Base-by-base conservation (phyloP, 106 monocot species). In the Ottelia alismoides region DNA sequence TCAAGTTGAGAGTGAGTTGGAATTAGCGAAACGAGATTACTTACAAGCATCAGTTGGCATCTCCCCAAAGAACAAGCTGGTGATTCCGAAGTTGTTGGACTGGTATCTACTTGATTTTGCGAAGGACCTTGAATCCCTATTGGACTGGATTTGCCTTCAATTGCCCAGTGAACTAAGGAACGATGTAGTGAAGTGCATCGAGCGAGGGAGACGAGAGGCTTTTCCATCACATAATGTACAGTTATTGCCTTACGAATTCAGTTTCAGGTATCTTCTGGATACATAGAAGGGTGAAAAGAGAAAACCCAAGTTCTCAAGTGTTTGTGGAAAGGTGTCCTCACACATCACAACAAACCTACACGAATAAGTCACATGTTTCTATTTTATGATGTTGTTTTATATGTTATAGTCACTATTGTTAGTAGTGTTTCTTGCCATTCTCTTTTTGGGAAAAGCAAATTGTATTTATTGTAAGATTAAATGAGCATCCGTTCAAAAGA, bases 61-160 rank as follows among this genome's bases (percentile, higher is more conserved):
- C 25, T 82, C 76, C 1, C 49, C 26, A 17, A 45, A 69, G 5
- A 71, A 71, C 57, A 70, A 69, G 19, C 27, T 98, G 20, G 82
- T 76, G 1, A 98, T 98, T 30, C 96, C 96, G 16, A 98, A 98
- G 61, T 61, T 98, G 5, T 51, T 98, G 28, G 80, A 98, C 40
- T 98, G 96, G 96, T 89, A 85, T 56, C 58, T 89, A 5, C 56
- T 75, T 10, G 96, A 98, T 77, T 98, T 98, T 60, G 89, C 96
- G 0, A 98, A 98, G 58, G 96, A 98, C 47, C 61, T 79, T 24
- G 89, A 77, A 27, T 82, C 89, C 2, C 59, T 98, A 21, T 66
- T 82, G 81, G 89, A 89, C 55, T 92, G 92, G 92, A 76, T 92
- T 26, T 92, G 85, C 85, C 44, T 92, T 46, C 82, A 82, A 66